Evolutionary conservation across 2,329 filamentous ascomycete species (phyloP), one percentile per base, ranked within the genome.

Genomic region (Fusarium anguioides): DNA sequence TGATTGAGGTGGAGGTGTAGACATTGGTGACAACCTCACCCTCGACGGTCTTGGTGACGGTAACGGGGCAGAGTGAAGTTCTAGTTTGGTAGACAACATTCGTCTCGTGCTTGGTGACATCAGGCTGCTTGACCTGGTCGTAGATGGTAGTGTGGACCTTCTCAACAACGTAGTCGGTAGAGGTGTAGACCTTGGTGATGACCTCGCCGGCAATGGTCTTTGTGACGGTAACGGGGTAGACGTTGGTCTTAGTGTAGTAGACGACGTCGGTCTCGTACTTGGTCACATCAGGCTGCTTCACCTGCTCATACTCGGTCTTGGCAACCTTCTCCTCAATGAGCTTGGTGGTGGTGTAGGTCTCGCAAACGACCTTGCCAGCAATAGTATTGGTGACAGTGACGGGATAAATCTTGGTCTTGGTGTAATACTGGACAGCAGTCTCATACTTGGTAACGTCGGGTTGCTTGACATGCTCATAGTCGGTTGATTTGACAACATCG

Each of bases 321-420:
- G 75, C 72, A 21, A 74, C 70, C 11, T 73, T 72, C 37, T 75
- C 72, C 51, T 75, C 70, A 4, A 76, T 44, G 17, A 72, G 70
- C 20, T 68, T 61, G 24, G 70, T 74, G 6, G 70, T 71, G 1
- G 72, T 76, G 44, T 75, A 71, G 15, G 56, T 52, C 24, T 67
- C 76, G 2, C 82, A 84, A 15, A 84, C 70, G 10, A 81, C 80
- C 72, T 80, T 55, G 4, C 73, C 71, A 12, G 61, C 59, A 23
- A 73, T 78, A 4, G 75, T 75, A 18, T 78, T 79, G 8, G 78
- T 80, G 6, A 76, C 68, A 4, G 79, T 79, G 10, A 84, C 71
- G 5, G 82, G 81, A 72, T 79, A 82, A 15, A 83, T 74, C 17
- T 76, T 78, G 15, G 82, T 85, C 33, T 79, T 52, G 8, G 82